Percentiles rank a stretch among this genome's conserved stretches.
These are phyloP conservation scores for Mycosphaerella arachidis DNA, from an alignment of 2,329 filamentous ascomycete genomes.

Conservation along the genomic window DNA sequence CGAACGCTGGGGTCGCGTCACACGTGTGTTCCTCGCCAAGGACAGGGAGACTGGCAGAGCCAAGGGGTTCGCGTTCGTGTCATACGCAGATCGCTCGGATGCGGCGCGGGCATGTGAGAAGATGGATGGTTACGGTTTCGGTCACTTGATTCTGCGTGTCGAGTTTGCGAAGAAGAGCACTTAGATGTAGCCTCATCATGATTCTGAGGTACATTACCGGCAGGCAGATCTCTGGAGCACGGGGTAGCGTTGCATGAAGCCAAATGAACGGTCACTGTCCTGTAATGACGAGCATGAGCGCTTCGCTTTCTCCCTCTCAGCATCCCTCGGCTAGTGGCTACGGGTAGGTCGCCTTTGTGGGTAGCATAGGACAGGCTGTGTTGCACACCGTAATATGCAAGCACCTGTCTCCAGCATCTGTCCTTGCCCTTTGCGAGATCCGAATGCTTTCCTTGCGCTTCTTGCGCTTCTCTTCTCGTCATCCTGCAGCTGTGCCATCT, in stretches of 20 bases:
- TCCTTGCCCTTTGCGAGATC: no score
- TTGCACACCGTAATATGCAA: no score
- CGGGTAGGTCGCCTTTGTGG: no score
- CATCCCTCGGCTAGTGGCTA: background rate
- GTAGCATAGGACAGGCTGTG: no score
- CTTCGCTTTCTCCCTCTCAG: background rate
- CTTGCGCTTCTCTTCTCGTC: no score
- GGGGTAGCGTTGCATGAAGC: background rate
- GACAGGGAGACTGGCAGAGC: conserved; percentile 92
- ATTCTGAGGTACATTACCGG: background rate
- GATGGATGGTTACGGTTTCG: conserved; percentile 93
- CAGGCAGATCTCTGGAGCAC: background rate
- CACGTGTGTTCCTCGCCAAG: conserved; percentile 95
- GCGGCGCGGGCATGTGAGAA: conserved; percentile 91
- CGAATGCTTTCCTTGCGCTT: no score
- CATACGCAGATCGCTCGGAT: conserved; percentile 84
- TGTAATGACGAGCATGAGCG: background rate
- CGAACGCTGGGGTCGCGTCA: conserved; percentile 93
- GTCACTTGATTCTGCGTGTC: conserved; percentile 79
- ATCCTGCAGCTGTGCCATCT: no score
- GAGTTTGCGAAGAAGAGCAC: conserved; percentile 72
- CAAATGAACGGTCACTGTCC: background rate
- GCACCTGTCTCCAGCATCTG: no score
- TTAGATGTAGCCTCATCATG: conserved; percentile 1
- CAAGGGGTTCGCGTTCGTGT: conserved; percentile 99